Base-by-base conservation (phyloP, 1,284 basidiomycete genomes). In the Austroboletus rostrupii region DNA sequence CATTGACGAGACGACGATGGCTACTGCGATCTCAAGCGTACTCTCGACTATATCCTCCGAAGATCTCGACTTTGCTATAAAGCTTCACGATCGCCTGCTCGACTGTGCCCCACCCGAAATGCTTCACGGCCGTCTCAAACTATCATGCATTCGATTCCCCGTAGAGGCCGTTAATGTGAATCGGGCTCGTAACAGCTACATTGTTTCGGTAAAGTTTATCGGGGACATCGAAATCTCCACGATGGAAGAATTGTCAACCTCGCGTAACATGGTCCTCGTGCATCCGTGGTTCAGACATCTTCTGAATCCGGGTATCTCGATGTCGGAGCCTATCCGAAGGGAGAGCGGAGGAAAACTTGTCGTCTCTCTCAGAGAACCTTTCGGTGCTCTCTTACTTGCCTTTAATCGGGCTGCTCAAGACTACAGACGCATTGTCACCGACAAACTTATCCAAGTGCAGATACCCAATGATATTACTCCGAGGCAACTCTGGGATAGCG, bases 311-410 rank as follows among this genome's bases (percentile, higher is more conserved):
- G 31, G 26, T 3, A 53, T 48, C 9, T 33, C 53, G 13, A 28
- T 33, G 33, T 32, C 12, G 13, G 17, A 39, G 3, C n/a, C 37
- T 45, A 28, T 36, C 28, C 40, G n/a, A 6, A 28, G 13, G 11
- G 36, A 42, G 11, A 36, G 23, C 14, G 46, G 46, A 14, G 40
- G 36, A 11, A 33, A 11, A 26, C 35, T 53, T 20, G 17, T 55
- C 17, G 39, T 39, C 1, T 42, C 38, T 17, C 53, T 55, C 23
- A 44, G 41, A 47, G 37, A 55, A 14, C 53, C 47, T 4, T 54
- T 56, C n/a, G 53, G 52, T 16, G 45, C 52, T 4, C 36, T 54
- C 21, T 42, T 53, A 17, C 51, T 53, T 21, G 32, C 38, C 20
- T 23, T 14, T 29, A 56, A 42, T 14, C 36, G 3, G 4, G 7